Evolutionary conservation across 495 filamentous ascomycete genomes (phyloP).

Genomic region (Tirmania nivea): DNA sequence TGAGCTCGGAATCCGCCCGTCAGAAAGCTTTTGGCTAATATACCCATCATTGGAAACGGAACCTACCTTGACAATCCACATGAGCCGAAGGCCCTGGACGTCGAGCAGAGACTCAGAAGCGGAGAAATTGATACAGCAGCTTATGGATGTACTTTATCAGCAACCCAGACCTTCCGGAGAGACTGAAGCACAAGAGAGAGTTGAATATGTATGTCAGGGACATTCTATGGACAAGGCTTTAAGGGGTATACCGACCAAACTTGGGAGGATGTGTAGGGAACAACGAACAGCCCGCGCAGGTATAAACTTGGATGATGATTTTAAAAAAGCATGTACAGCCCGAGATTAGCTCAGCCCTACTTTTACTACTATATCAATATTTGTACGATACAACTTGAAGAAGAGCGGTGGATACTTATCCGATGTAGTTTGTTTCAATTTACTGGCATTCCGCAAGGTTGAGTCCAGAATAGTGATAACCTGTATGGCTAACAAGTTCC

Average conservation of each 20-base stretch:
- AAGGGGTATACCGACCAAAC: slow-evolving; percentile 40
- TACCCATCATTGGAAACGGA: slow-evolving; percentile 41
- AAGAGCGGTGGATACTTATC: no score
- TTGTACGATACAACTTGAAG: no score
- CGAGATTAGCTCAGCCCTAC: no score
- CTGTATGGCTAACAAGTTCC: slow-evolving; percentile 5
- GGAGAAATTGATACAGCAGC: slow-evolving; percentile 31
- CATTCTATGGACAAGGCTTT: slow-evolving; percentile 34
- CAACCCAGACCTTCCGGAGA: slow-evolving; percentile 49
- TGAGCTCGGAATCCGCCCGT: slow-evolving; percentile 31
- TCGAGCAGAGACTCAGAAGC: slow-evolving; percentile 33
- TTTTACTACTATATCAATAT: no score
- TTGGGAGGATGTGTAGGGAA: background rate
- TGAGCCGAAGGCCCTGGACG: slow-evolving; percentile 20
- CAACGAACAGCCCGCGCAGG: background rate
- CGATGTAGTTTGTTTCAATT: background rate
- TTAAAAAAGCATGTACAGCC: no score
- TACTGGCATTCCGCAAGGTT: background rate
- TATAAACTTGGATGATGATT: background rate
- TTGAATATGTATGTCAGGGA: slow-evolving; percentile 34
- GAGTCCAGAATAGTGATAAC: slow-evolving; percentile 17
- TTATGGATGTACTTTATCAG: slow-evolving; percentile 47
- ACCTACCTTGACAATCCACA: slow-evolving; percentile 22
- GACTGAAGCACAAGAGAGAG: slow-evolving; percentile 33
- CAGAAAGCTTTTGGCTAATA: slow-evolving; percentile 27